Evolutionary conservation across 306 rosid genomes (phyloP), one percentile per base, ranked within the genome.

Genomic region (Morella rubra): DNA sequence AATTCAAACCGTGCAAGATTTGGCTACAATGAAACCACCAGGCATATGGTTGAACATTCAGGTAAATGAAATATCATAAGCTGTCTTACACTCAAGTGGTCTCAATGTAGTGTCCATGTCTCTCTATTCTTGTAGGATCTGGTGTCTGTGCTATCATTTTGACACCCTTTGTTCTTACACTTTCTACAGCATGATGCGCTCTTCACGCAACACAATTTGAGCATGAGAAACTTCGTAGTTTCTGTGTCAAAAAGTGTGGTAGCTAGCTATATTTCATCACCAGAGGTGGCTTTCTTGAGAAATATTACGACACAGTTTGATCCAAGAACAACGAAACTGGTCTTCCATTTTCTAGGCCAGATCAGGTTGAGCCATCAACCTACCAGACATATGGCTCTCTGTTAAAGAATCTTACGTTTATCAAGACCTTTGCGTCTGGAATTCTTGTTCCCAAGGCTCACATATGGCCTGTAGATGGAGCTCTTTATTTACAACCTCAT

Each of bases 351-450:
- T 81, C 76, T 89, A 70, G 71, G 60, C 19, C 47, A 51, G 82
- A 53, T 71, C 87, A 55, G 49, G 59, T 8, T 12, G 98, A 96
- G 68, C 89, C 91, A 47, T 88, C 96, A 40, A 84, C 79, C 69
- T 91, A 96, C 80, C 93, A 88, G 81, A 92, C 87, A 58, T 96
- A 96, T 60, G 91, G 79, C 77, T 86, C 96, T 32, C 89, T 96
- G 37, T 72, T 79, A 53, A 84, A 79, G 20, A 91, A 96, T 84
- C 91, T 93, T 49, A 89, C 97, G 20, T 86, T 74, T 73, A 86
- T 96, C 85, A 92, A 89, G 88, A 87, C 97, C 11, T 91, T 92
- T 87, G 90, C 97, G 76, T 89, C 96, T 6, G 96, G 97, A 85
- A 89, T 92, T 87, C 81, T 92, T 75, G 88, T 92, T 84, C 96